Percentiles rank a stretch among this genome's conserved stretches.
Conservation (phyloP, 2,329 filamentous ascomycete genomes). For the Xylaria sp. region DNA sequence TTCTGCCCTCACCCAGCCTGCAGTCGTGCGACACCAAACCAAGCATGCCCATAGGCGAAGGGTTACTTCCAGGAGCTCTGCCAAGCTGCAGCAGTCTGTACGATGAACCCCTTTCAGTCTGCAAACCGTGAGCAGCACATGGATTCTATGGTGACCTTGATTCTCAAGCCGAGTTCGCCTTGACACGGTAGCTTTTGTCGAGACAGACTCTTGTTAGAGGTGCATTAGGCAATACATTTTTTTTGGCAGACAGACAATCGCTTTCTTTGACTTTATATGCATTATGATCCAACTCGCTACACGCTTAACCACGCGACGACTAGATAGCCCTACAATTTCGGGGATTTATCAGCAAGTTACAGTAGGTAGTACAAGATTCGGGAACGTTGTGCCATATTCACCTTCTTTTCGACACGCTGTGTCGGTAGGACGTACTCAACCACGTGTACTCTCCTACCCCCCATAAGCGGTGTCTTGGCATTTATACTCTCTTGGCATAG, state of each 20-base stretch:
- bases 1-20: constrained; percentile 10
- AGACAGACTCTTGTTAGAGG: not conserved
- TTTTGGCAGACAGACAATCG: not conserved
- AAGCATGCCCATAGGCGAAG: not conserved
- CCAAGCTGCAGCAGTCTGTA: not conserved
- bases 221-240: not conserved
- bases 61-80: not conserved
- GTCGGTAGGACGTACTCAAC: no score
- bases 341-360: no score
- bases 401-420: no score
- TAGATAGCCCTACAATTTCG: no score
- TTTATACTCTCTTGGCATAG: no score
- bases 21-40: constrained; percentile 22
- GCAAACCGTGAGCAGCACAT: not conserved
- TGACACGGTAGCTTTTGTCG: not conserved
- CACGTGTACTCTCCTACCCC: no score
- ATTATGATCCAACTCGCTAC: not conserved
- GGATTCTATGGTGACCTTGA: not conserved
- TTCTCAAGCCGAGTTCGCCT: not conserved
- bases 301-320: not conserved
- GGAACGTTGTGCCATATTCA: no score
- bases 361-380: no score
- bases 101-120: not conserved
- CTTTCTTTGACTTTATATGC: not conserved
- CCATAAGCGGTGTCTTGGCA: no score